Evolutionary conservation across 495 filamentous ascomycete genomes (phyloP), one percentile per base, ranked within the genome.

Genomic region (Sporormia fimetaria): DNA sequence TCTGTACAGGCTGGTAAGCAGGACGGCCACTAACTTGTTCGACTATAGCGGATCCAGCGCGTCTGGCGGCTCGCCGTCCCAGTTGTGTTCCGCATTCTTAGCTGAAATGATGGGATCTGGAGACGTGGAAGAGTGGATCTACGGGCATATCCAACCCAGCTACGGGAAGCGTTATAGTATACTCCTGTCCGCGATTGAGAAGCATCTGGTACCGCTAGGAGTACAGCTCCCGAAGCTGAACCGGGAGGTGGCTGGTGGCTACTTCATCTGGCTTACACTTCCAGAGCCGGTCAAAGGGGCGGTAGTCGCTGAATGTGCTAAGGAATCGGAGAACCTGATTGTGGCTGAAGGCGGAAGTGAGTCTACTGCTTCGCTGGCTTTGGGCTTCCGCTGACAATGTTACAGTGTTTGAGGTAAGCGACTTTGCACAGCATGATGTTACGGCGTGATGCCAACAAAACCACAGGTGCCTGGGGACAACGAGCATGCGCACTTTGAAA

Each of bases 181-280:
- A 12, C 59, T 86, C 44, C 56, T 75, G 29, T 37, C 40, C 1
- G 69, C 76, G 1, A 70, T 88, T 20, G 40, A 66, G 9, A 48
- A 63, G 31, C 50, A 78, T 29, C 64, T 90, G 8, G 44, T 68
- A 0, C 74, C 73, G 1, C 62, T 81, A 0, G 81, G 80, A 4
- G 72, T 79, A 5, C 58, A 49, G 2, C 44, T 72, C 4, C 64
- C 66, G 4, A 56, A 63, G 41, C 34, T 57, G 4, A 52, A 57
- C 15, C 45, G 59, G 12, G 53, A 58, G 2, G 37, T 70, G 10
- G 67, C 65, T 38, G 85, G 85, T 0, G 86, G 86, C 0, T 92
- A 85, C 58, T 92, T 90, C 55, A 62, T 87, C 23, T 94, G 85
- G 83, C 52, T 90, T 12, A 60, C 62, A 6, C 59, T 94, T 12